Evolutionary conservation across 1,139 yeast genomes (phyloP), one percentile per base, ranked within the genome.

Genomic region (Casaregolazyma lundiana): DNA sequence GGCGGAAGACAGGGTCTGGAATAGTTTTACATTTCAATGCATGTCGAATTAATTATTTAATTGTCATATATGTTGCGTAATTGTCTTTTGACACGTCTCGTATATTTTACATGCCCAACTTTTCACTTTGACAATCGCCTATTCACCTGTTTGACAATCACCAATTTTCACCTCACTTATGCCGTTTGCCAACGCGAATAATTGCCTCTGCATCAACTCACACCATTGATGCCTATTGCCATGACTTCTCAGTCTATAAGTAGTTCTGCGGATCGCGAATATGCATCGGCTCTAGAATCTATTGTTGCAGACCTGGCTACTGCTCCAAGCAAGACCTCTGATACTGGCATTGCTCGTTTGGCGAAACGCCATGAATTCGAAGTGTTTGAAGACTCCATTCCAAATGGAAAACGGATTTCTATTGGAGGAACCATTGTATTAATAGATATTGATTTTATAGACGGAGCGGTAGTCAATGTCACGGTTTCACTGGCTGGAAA

Each of bases 361-460:
- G 69, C 63, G 4, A 46, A 45, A 17, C 45, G 52, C 26, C 51
- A 56, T 45, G 54, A 53, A 50, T 63, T 66, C 40, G 70, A 66
- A 45, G 58, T 65, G 3, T 66, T 65, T 47, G 69, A 65, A 44
- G 66, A 62, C 26, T 47, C 46, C 11, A 44, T 56, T 6, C 52
- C 56, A 5, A 46, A 51, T 6, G 62, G 61, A 6, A 58, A 57
- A 38, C 54, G 69, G 16, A 50, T 66, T 17, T 63, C 69, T 24
- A 52, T 66, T 4, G 64, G 68, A 2, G 70, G 70, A 2, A 58
- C 64, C 7, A 63, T 66, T 26, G 60, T 66, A n/a, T 57, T 66
- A 9, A 51, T 66, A 3, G 70, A 66, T 46, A 45, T 59, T 35
- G 59, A 59, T 37, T 45, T 57, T 21, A 49, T 47, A 9, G 46